These are phyloP conservation scores for Oryza punctata DNA, from an alignment of 176 grass and related monocot species.

Conservation along the genomic window DNA sequence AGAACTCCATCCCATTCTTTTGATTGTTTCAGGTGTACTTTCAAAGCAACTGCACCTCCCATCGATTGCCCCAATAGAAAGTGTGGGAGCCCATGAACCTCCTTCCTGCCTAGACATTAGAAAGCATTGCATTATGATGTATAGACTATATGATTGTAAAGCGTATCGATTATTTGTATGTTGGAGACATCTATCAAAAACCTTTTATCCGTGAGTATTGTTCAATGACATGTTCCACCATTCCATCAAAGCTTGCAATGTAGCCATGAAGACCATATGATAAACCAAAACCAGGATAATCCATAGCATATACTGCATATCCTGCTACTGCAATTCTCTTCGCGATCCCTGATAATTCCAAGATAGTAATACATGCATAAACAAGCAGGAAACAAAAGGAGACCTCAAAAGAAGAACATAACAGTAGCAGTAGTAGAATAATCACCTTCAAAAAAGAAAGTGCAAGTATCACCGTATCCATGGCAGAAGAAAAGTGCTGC, in stretches of 20 bases:
- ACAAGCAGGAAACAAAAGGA: constrained; percentile 1
- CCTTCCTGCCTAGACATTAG: constrained; percentile 55
- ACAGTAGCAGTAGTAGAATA: background rate
- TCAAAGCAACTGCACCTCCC: constrained; percentile 94
- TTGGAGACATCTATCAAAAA: constrained; percentile 33
- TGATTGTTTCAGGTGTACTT: constrained; percentile 80
- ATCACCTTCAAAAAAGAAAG: constrained; percentile 97
- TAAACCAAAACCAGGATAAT: constrained; percentile 93
- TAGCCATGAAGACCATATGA: constrained; percentile 96
- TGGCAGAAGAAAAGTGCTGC: constrained; percentile 96
- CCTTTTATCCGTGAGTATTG: constrained; percentile 83
- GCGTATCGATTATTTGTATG: constrained; percentile 22
- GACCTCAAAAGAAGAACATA: constrained; percentile 24
- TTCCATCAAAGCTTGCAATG: constrained; percentile 91
- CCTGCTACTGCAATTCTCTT: constrained; percentile 80
- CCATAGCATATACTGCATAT: constrained; percentile 95
- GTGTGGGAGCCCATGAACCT: constrained; percentile 55
- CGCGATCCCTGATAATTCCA: constrained; percentile 66
- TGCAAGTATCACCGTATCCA: constrained; percentile 94
- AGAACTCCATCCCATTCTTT: constrained; percentile 84
- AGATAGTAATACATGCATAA: constrained; percentile 37
- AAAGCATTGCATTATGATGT: constrained; percentile 24
- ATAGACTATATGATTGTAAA: constrained; percentile 24
- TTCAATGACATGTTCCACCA: constrained; percentile 98
- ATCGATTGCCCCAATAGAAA: constrained; percentile 98